Conservation (phyloP, 2,329 filamentous ascomycete genomes). For the Beauveria scarabaeidicola region DNA sequence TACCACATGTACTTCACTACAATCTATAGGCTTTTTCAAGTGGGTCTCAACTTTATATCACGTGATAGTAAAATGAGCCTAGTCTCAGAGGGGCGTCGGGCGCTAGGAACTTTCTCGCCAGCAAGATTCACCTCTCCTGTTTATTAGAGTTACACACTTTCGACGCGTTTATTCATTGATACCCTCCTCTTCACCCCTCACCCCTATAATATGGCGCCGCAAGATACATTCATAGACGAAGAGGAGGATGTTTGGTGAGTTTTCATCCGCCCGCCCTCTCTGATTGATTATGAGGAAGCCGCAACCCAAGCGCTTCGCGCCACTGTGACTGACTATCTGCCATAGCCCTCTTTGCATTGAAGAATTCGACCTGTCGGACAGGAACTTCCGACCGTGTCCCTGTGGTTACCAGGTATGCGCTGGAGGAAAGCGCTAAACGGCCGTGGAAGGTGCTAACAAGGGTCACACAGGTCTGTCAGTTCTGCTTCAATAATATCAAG, state of each 20-base stretch:
- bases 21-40: not conserved
- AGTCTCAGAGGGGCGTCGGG: not conserved
- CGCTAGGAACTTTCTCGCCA: slow-evolving; percentile 7
- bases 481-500: slow-evolving; percentile 99
- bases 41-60: slow-evolving; percentile 4
- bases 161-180: slow-evolving; percentile 15
- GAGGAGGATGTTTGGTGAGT: slow-evolving; percentile 61
- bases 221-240: slow-evolving; percentile 64
- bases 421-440: not conserved
- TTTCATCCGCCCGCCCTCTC: not conserved
- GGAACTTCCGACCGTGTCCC: slow-evolving; percentile 92
- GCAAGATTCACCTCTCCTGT: slow-evolving; percentile 14
- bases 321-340: slow-evolving; percentile 14
- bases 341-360: slow-evolving; percentile 94
- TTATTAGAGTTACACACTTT: slow-evolving; percentile 15
- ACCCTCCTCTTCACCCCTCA: slow-evolving; percentile 16
- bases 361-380: slow-evolving; percentile 95
- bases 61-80: slow-evolving; percentile 9
- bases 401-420: slow-evolving; percentile 87
- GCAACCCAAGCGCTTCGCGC: slow-evolving; percentile 10
- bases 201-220: slow-evolving; percentile 49
- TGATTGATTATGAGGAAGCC: not conserved
- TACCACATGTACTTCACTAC: slow-evolving; percentile 15
- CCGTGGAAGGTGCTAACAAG: slow-evolving; percentile 10
- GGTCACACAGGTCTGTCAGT: slow-evolving; percentile 84